Base-by-base conservation (phyloP, 768 basidiomycete species). In the Termitomyces heimii region DNA sequence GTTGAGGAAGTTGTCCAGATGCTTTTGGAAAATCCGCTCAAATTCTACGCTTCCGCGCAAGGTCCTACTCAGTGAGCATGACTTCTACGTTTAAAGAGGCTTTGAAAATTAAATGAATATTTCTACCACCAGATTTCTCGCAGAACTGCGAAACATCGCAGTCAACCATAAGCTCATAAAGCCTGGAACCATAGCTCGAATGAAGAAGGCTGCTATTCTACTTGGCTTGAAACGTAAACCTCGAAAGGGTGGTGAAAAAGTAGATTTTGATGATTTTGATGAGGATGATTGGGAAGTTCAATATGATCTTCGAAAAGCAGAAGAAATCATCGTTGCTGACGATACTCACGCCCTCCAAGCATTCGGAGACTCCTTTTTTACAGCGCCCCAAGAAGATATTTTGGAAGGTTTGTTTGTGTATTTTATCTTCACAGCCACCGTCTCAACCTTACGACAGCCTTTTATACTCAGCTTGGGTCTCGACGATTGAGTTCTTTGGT, bases 311-410 rank as follows among this genome's bases (percentile, higher is more conserved):
- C 80, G 84, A 60, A 75, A 74, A 60, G 82, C 92, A 0, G 77
- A 76, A 45, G 80, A 90, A 64, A 84, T 94, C 8, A 82, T 92
- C 28, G 81, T 97, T 47, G 89, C 90, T 4, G 95, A 99, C 67
- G 93, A 97, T 66, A 86, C 85, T 10, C 88, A 90, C 50, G 75
- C 86, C 5, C 83, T 87, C 63, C 87, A 91, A 60, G 75, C 87
- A 13, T 97, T 97, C 66, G 85, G 86, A 5, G 84, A 86, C 45
- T 78, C 80, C 2, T 74, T 96, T 16, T 91, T 86, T 66, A 82
- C 81, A 2, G 91, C 89, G 9, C 89, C 92, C 0, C 91, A 96
- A 70, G 95, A 98, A 68, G 93, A 96, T 63, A 77, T 92, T 8
- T 76, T 98, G 12, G 96, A 98, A 83, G 80, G 86, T 91, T 61